Evolutionary conservation across 371 early-diverging fungal genomes (phyloP).

Genomic region (Mortierella sp.): DNA sequence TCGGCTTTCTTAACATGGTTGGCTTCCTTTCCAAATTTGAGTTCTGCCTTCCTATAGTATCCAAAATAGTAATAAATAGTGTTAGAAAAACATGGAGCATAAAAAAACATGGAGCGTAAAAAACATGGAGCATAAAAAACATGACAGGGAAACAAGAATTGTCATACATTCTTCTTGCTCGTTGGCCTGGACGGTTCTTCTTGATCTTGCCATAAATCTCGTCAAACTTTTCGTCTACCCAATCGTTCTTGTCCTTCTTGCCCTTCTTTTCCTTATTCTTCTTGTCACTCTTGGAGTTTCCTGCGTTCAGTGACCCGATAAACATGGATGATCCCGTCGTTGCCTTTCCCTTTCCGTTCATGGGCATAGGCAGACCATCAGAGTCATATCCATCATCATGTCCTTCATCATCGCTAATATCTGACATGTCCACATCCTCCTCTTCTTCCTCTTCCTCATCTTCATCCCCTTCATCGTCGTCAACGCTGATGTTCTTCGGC

Average conservation of each 20-base stretch:
- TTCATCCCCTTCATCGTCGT: slow-evolving; percentile 3
- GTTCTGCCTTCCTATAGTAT: slow-evolving; percentile 52
- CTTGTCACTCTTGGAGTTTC: slow-evolving; percentile 46
- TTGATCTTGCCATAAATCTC: slow-evolving; percentile 57
- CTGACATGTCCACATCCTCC: slow-evolving; percentile 34
- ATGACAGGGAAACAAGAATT: not conserved
- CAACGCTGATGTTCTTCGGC: not conserved
- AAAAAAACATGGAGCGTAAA: slow-evolving; percentile 8
- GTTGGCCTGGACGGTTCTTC: slow-evolving; percentile 64
- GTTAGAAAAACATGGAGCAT: not conserved
- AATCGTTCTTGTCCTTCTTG: slow-evolving; percentile 59
- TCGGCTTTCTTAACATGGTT: slow-evolving; percentile 76
- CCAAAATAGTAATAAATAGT: not conserved
- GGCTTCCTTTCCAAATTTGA: slow-evolving; percentile 65
- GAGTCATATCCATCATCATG: slow-evolving; percentile 54
- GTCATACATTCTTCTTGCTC: slow-evolving; percentile 57
- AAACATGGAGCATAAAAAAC: slow-evolving; percentile 5
- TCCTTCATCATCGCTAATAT: slow-evolving; percentile 30
- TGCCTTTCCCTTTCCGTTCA: slow-evolving; percentile 23
- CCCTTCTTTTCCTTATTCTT: slow-evolving; percentile 56
- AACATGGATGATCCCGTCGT: slow-evolving; percentile 43
- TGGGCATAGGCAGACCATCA: slow-evolving; percentile 49
- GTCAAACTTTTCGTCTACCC: slow-evolving; percentile 59
- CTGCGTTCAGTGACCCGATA: slow-evolving; percentile 46
- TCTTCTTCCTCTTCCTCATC: slow-evolving; percentile 10